Evolutionary conservation across 345 rosid species (phyloP).

Genomic region (Gossypium stocksii): DNA sequence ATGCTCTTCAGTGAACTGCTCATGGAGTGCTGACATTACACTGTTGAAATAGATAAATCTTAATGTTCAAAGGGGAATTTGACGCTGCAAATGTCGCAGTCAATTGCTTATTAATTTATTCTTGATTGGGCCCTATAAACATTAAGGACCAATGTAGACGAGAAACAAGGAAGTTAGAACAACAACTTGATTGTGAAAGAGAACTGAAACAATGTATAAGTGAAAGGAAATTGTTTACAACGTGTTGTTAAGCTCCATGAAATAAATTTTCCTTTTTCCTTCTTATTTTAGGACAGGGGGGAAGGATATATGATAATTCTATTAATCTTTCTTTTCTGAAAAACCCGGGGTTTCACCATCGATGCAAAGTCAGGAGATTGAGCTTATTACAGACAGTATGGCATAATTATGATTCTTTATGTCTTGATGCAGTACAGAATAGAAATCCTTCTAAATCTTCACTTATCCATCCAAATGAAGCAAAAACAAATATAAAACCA

Average conservation of each 20-base stretch:
- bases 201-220: background rate
- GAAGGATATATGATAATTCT: background rate
- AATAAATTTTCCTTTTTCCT: background rate
- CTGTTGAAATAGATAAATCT: background rate
- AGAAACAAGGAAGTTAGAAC: background rate
- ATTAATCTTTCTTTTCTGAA: background rate
- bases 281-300: background rate
- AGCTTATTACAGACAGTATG: background rate
- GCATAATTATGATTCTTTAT: background rate
- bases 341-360: background rate
- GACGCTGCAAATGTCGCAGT: background rate
- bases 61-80: background rate
- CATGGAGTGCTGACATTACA: constrained; percentile 1
- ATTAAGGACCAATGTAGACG: background rate
- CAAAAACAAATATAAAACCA: background rate
- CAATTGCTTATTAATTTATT: background rate
- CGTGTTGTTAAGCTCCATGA: background rate
- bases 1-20: background rate
- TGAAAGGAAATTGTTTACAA: background rate
- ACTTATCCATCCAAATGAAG: background rate
- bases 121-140: background rate
- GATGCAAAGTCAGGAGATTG: background rate
- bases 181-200: background rate
- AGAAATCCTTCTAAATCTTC: background rate
- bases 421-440: background rate